Conservation (phyloP, 2,329 filamentous ascomycete genomes). For the Amphichorda felina region DNA sequence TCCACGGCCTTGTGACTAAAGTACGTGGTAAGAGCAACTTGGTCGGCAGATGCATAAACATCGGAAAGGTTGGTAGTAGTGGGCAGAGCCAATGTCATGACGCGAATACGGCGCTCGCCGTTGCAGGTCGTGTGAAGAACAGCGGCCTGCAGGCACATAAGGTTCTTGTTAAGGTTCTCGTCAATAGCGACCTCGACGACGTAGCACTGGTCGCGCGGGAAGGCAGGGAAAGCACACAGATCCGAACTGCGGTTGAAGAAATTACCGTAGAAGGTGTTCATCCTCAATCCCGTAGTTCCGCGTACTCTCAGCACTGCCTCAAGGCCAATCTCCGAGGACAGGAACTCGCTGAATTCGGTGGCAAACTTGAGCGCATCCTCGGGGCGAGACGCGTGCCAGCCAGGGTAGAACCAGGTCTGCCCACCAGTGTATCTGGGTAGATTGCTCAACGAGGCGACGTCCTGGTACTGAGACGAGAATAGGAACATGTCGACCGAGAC, state of each 20-base stretch:
- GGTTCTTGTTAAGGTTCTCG: constrained; percentile 81
- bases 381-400: constrained; percentile 86
- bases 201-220: constrained; percentile 93
- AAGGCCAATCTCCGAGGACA: constrained; percentile 92
- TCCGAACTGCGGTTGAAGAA: constrained; percentile 99
- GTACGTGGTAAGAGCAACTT: constrained; percentile 84
- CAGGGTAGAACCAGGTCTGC: constrained; percentile 97
- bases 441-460: constrained; percentile 92
- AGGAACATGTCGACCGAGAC: constrained; percentile 98
- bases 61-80: constrained; percentile 86
- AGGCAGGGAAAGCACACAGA: constrained; percentile 93
- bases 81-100: constrained; percentile 84
- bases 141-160: constrained; percentile 86
- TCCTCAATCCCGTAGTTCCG: constrained; percentile 85
- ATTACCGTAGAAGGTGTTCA: constrained; percentile 98
- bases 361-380: constrained; percentile 98
- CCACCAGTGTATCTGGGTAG: constrained; percentile 92
- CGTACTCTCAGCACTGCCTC: constrained; percentile 93
- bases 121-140: constrained; percentile 97
- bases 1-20: constrained; percentile 98
- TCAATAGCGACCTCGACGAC: constrained; percentile 98
- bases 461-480: constrained; percentile 92
- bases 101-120: constrained; percentile 86
- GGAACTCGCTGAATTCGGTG: constrained; percentile 88
- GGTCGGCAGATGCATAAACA: constrained; percentile 89